Conservation (phyloP, 805 yeast genomes). For the Saccharomycodes ludwigii region DNA sequence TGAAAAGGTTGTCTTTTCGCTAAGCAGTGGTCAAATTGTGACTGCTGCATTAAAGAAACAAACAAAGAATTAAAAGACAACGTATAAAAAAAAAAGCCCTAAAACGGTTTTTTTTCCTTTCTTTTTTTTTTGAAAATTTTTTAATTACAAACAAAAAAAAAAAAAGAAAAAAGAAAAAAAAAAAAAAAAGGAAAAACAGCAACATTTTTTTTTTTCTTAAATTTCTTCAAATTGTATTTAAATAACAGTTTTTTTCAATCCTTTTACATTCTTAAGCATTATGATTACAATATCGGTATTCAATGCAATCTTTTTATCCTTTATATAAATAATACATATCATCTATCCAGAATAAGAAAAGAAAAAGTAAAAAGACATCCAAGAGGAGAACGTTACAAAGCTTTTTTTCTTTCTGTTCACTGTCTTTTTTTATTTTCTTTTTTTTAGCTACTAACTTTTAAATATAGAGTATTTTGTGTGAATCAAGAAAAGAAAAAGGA, state of each 20-base stretch:
- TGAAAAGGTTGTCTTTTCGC: slow-evolving; percentile 2
- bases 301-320: background rate
- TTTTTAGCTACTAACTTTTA: no score
- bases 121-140: background rate
- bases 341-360: background rate
- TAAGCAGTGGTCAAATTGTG: background rate
- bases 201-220: background rate
- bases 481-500: slow-evolving; percentile 10
- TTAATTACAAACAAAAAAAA: background rate
- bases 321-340: background rate
- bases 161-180: background rate
- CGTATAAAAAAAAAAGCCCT: background rate
- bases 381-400: background rate
- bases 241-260: background rate
- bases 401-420: no score
- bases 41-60: background rate
- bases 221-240: background rate
- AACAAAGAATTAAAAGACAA: background rate
- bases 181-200: background rate
- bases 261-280: background rate
- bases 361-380: background rate
- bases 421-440: no score
- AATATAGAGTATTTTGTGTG: slow-evolving; percentile 1
- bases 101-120: background rate
- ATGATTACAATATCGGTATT: background rate